Evolutionary conservation across 2,329 filamentous ascomycete species (phyloP).

Genomic region (Onygena corvina): DNA sequence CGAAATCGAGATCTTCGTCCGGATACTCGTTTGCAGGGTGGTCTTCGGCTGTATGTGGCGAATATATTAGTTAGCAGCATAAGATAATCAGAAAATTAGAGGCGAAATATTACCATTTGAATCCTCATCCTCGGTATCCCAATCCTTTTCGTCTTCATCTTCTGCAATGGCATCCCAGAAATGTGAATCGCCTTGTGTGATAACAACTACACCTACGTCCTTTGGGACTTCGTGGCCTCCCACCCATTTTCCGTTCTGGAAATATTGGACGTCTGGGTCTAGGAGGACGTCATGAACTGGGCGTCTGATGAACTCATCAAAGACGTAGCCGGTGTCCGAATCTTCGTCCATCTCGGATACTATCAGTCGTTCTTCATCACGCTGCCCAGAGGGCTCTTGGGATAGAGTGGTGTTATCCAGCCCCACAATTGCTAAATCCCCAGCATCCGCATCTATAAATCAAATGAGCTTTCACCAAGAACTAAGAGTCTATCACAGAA

Average conservation of each 20-base stretch:
- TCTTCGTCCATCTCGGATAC: slow-evolving; percentile 25
- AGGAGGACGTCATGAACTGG: slow-evolving; percentile 24
- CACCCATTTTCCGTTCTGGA: slow-evolving; percentile 12
- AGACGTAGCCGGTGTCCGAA: slow-evolving; percentile 46
- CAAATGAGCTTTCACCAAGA: neutral
- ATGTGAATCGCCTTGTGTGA: slow-evolving; percentile 35
- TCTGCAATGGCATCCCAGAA: slow-evolving; percentile 47
- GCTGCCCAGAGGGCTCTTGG: slow-evolving; percentile 4
- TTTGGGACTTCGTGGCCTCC: slow-evolving; percentile 18
- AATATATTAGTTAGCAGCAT: neutral
- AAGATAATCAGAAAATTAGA: neutral
- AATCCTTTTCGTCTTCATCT: slow-evolving; percentile 42
- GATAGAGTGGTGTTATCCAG: neutral
- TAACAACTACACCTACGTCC: slow-evolving; percentile 33
- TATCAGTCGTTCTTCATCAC: slow-evolving; percentile 8
- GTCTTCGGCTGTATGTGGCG: slow-evolving; percentile 32
- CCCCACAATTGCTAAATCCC: neutral
- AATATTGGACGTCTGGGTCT: slow-evolving; percentile 9
- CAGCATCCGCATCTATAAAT: neutral
- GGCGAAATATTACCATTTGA: slow-evolving; percentile 41
- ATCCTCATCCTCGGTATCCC: slow-evolving; percentile 50
- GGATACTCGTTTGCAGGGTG: slow-evolving; percentile 42
- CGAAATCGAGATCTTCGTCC: slow-evolving; percentile 38
- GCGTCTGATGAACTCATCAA: slow-evolving; percentile 49
- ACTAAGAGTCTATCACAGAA: neutral